Percentiles rank a stretch among this genome's conserved stretches.
phyloP scores from a whole-genome alignment of 2,329 filamentous ascomycete genomes.

The Trichoderma aggressivum region DNA sequence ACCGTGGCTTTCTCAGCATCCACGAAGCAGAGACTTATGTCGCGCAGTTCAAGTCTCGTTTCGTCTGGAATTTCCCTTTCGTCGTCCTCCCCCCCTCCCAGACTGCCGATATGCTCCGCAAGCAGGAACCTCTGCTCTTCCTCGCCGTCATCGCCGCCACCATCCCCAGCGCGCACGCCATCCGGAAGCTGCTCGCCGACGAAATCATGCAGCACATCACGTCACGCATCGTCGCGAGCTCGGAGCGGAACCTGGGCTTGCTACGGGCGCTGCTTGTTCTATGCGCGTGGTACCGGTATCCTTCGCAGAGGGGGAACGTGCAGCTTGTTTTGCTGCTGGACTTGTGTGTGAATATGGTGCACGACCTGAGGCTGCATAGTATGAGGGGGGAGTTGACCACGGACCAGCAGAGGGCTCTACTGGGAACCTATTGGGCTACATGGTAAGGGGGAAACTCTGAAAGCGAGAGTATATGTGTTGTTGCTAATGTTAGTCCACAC shows the following conservation, averaged over 20 bases:
- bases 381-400: neutral
- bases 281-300: slow-evolving; percentile 18
- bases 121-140: slow-evolving; percentile 18
- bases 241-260: slow-evolving; percentile 17
- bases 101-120: neutral
- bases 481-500: neutral
- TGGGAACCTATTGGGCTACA: slow-evolving; percentile 13
- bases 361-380: slow-evolving; percentile 9
- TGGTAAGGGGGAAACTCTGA: neutral
- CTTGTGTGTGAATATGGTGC: slow-evolving; percentile 10
- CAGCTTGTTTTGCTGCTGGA: slow-evolving; percentile 12
- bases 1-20: slow-evolving; percentile 9
- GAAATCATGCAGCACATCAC: slow-evolving; percentile 19
- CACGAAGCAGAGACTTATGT: slow-evolving; percentile 4
- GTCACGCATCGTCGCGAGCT: slow-evolving; percentile 14
- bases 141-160: slow-evolving; percentile 13
- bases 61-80: slow-evolving; percentile 16
- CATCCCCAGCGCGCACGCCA: neutral
- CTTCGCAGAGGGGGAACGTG: slow-evolving; percentile 14
- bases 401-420: slow-evolving; percentile 16
- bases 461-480: neutral
- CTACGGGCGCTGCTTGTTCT: slow-evolving; percentile 14
- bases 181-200: slow-evolving; percentile 8
- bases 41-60: slow-evolving; percentile 5
- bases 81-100: slow-evolving; percentile 9